A percentile compares a stretch with the other conserved stretches of the same genome.
phyloP scores from a whole-genome alignment of 345 rosid species.

The Kandelia obovata region DNA sequence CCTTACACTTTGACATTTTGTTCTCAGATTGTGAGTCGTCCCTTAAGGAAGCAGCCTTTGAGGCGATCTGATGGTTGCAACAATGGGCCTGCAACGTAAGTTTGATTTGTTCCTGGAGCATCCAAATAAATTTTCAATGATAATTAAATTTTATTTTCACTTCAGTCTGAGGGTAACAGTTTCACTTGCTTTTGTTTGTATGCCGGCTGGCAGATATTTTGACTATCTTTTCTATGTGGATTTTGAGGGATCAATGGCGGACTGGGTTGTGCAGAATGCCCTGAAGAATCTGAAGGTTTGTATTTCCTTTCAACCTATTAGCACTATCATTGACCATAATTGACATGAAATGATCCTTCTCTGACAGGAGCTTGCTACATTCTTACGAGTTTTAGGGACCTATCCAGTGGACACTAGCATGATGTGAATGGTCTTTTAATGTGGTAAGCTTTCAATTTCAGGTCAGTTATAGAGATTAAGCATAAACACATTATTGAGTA shows the following conservation, averaged over 20 bases:
- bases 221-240: conserved; percentile 94
- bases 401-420: conserved; percentile 83
- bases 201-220: conserved; percentile 51
- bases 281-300: conserved; percentile 73
- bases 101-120: conserved; percentile 14
- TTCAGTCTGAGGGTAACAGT: neutral
- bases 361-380: conserved; percentile 92
- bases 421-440: conserved; percentile 33
- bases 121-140: neutral
- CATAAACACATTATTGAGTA: too few species aligned
- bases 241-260: conserved; percentile 95
- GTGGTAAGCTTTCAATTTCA: conserved; percentile 6
- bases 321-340: neutral
- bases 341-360: conserved; percentile 3
- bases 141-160: neutral
- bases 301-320: neutral
- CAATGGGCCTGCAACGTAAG: conserved; percentile 49
- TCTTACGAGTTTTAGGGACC: conserved; percentile 91
- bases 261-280: conserved; percentile 83
- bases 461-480: too few species aligned
- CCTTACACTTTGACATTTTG: neutral
- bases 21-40: conserved; percentile 91
- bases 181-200: neutral
- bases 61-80: conserved; percentile 54
- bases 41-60: conserved; percentile 59